Conservation (phyloP, 345 rosid species). For the Aquilaria sinensis region DNA sequence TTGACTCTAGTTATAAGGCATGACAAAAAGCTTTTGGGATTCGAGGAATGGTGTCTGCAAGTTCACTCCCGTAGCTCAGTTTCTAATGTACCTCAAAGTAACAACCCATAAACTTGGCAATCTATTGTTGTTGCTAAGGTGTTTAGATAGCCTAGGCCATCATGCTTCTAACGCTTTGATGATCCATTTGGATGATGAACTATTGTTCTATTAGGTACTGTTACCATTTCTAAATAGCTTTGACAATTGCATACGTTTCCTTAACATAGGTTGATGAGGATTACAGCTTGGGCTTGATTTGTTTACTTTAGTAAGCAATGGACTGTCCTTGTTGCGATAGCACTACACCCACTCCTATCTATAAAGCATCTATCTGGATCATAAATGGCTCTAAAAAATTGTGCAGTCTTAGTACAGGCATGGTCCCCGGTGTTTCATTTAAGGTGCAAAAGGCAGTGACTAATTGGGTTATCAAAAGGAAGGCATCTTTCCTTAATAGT, state of each 20-base stretch:
- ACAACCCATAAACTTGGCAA: no score
- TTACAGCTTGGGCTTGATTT: neutral
- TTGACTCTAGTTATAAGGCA: no score
- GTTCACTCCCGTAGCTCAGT: no score
- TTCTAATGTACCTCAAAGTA: no score
- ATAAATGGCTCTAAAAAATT: neutral
- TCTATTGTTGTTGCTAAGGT: no score
- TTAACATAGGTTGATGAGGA: neutral
- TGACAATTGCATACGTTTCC: neutral
- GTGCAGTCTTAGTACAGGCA: neutral
- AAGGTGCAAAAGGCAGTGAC: neutral
- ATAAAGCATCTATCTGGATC: neutral
- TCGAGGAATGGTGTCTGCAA: no score
- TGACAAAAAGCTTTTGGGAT: no score
- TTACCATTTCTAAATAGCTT: neutral
- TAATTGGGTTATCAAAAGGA: neutral
- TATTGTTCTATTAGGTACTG: neutral
- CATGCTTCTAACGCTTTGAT: neutral
- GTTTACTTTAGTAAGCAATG: neutral
- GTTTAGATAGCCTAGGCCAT: no score
- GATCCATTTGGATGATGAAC: neutral
- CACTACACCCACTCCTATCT: neutral
- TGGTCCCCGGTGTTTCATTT: neutral
- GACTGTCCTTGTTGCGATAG: neutral
- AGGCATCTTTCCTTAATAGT: neutral